A percentile compares a stretch with the other conserved stretches of the same genome.
phyloP scores from a whole-genome alignment of 202 grass and related monocot species.

The Zoysia matrella region DNA sequence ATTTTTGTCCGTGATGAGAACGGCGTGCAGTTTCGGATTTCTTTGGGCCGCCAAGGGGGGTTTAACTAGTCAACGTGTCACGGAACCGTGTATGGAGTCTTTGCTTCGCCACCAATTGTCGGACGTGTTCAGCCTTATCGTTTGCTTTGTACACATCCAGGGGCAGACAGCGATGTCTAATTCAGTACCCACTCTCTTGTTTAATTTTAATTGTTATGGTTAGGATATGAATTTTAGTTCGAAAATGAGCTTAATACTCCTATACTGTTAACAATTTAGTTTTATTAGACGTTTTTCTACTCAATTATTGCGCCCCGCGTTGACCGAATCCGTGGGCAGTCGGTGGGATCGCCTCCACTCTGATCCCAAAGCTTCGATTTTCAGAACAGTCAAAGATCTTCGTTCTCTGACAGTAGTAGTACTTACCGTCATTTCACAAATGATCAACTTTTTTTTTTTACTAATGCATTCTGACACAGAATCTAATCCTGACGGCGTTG shows the following conservation, averaged over 20 bases:
- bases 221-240: no score
- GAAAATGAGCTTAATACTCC: no score
- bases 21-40: no score
- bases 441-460: no score
- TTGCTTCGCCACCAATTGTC: background rate
- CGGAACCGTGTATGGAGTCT: background rate
- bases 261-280: no score
- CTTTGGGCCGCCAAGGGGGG: no score
- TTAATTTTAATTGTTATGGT: no score
- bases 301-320: slow-evolving; percentile 27
- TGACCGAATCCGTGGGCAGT: no score
- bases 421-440: no score
- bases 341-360: no score
- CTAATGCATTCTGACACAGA: background rate
- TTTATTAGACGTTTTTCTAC: background rate
- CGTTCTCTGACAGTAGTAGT: no score
- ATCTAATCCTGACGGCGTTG: background rate
- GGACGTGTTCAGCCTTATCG: slow-evolving; percentile 1
- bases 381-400: no score
- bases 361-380: background rate
- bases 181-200: background rate
- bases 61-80: background rate
- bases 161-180: background rate
- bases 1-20: background rate
- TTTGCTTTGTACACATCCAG: background rate